Percentiles rank a stretch among this genome's conserved stretches.
Conservation (phyloP, 2,329 filamentous ascomycete genomes). For the Xylariaceae sp. region DNA sequence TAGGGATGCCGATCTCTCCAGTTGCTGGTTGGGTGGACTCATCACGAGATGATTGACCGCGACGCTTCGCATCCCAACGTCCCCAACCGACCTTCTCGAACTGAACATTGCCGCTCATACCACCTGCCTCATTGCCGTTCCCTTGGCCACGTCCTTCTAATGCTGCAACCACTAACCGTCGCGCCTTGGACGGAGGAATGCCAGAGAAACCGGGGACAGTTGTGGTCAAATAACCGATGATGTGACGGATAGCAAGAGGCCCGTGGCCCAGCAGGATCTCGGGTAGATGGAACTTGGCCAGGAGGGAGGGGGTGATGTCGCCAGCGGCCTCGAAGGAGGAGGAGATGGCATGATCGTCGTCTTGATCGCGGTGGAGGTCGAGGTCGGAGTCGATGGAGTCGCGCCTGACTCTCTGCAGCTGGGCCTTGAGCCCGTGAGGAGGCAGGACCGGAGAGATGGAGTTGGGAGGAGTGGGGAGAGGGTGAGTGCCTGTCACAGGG, state of each 20-base stretch:
- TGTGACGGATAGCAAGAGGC: slow-evolving; percentile 87
- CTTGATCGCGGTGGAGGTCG: slow-evolving; percentile 70
- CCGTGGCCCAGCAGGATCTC: slow-evolving; percentile 87
- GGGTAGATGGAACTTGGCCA: slow-evolving; percentile 86
- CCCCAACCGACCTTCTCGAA: slow-evolving; percentile 98
- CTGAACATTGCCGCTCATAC: slow-evolving; percentile 65
- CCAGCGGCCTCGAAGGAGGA: slow-evolving; percentile 66
- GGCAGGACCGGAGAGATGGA: slow-evolving; percentile 87
- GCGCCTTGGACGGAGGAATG: slow-evolving; percentile 84
- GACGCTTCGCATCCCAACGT: slow-evolving; percentile 81
- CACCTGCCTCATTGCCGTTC: slow-evolving; percentile 54
- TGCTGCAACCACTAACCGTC: slow-evolving; percentile 86
- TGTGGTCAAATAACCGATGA: slow-evolving; percentile 91
- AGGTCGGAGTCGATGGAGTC: slow-evolving; percentile 79
- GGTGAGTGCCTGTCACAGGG: slow-evolving; percentile 58
- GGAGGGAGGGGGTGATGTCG: slow-evolving; percentile 76
- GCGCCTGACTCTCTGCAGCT: slow-evolving; percentile 56
- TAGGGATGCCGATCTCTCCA: slow-evolving; percentile 51
- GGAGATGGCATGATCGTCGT: slow-evolving; percentile 43
- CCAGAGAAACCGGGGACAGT: slow-evolving; percentile 88
- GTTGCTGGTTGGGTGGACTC: slow-evolving; percentile 39
- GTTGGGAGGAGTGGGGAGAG: slow-evolving; percentile 87
- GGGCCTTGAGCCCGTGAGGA: slow-evolving; percentile 73
- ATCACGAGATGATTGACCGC: slow-evolving; percentile 55
- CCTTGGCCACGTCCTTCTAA: slow-evolving; percentile 69